Base-by-base conservation (phyloP, 2,329 filamentous ascomycete genomes). In the Cladosporium cucumerinum region DNA sequence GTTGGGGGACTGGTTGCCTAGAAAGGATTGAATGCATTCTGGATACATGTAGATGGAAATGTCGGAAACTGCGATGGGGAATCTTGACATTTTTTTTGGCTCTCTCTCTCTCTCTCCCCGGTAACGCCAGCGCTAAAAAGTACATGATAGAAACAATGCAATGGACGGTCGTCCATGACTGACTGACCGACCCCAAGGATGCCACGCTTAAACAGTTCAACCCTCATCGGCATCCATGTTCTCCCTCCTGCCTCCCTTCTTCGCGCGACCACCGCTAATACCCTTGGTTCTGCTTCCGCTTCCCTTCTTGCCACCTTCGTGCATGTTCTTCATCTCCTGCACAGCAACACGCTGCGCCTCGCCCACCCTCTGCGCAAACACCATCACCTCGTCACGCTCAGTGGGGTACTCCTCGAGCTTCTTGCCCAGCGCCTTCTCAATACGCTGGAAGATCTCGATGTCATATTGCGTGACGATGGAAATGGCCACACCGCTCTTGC, bases 391-490 rank as follows among this genome's bases (percentile, higher is more conserved):
- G 21, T 95, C 92, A 79, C 92, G 92, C 57, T 88, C 86, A 0
- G 86, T 82, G 8, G 85, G 80, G 72, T 90, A 90, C 74, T 91
- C 88, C 0, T 83, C 77, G 63, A 96, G 81, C 78, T 93, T 88
- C 80, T 90, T 90, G 14, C 90, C 91, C 14, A 97, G 80, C 0
- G 92, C 91, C 6, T 87, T 86, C 77, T 97, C 93, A 59, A 96
- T 96, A 23, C 92, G 83, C 72, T 89, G 80, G 78, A 87, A 96
- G 39, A 95, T 84, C 75, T 93, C 91, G 1, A 93, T 80, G 72
- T 96, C 93, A 70, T 96, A 96, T 77, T 97, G 93, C 0, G 91
- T 96, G 5, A 95, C 89, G 10, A 97, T 80, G 61, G 84, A 91
- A 55, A 97, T 85, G 10, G 93, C 92, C 51, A 91, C 86, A 58